Conservation (phyloP, 495 filamentous ascomycete species). For the Bathelium albidoporum region DNA sequence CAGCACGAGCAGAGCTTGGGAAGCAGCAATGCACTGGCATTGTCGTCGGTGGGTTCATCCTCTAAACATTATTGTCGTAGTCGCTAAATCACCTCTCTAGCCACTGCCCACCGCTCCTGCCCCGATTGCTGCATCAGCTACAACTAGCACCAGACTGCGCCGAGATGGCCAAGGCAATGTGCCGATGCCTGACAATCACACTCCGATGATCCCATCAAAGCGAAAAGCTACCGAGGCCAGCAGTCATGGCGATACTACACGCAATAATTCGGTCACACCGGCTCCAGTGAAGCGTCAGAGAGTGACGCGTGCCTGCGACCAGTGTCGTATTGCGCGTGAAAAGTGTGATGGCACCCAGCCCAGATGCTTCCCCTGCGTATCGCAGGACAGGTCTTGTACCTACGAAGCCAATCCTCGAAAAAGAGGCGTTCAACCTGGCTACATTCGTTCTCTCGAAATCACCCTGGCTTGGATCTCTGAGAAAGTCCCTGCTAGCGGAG, state of each 20-base stretch:
- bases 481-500: conserved; percentile 27
- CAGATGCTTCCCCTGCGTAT: conserved; percentile 50
- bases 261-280: background rate
- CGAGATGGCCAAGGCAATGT: background rate
- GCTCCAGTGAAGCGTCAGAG: conserved; percentile 43
- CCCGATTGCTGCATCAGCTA: background rate
- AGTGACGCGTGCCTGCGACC: conserved; percentile 59
- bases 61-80: background rate
- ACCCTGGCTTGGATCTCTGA: conserved; percentile 35
- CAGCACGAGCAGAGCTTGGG: background rate
- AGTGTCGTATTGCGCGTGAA: conserved; percentile 54
- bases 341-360: conserved; percentile 58
- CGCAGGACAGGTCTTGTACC: conserved; percentile 49
- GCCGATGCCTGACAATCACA: background rate
- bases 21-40: background rate
- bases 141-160: background rate
- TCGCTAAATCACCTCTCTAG: background rate
- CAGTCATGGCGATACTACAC: background rate
- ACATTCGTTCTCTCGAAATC: conserved; percentile 51
- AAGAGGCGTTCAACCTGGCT: conserved; percentile 55
- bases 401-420: conserved; percentile 65
- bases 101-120: background rate
- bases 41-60: background rate
- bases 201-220: background rate
- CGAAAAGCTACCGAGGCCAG: background rate